A percentile compares a stretch with the other conserved stretches of the same genome.
These are phyloP conservation scores for Fonsecaea pugnacius DNA, from an alignment of 2,329 filamentous ascomycete species.

Conservation along the genomic window DNA sequence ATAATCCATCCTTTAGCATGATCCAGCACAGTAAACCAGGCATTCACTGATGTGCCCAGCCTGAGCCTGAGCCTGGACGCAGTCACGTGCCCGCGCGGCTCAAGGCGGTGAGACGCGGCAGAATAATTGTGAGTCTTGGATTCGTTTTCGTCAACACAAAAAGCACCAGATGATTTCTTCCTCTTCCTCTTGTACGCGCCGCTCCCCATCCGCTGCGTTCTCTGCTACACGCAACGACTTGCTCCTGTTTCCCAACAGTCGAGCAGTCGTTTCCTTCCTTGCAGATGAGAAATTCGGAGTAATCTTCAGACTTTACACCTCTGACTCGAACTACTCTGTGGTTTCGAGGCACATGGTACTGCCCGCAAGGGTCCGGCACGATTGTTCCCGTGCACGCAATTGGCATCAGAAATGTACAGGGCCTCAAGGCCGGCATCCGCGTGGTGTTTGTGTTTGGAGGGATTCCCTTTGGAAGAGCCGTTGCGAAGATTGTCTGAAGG, in stretches of 20 bases:
- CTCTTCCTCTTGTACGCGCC: constrained; percentile 65
- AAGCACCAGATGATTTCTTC: constrained; percentile 26
- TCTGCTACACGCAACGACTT: constrained; percentile 75
- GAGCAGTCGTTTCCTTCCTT: constrained; percentile 38
- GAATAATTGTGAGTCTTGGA: constrained; percentile 14
- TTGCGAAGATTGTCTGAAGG: constrained; percentile 85
- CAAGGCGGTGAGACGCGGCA: constrained; percentile 18
- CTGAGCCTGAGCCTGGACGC: too few species aligned
- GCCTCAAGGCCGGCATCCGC: constrained; percentile 42
- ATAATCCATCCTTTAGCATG: too few species aligned
- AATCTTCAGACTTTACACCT: constrained; percentile 70
- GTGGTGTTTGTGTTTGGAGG: constrained; percentile 37
- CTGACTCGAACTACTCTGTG: constrained; percentile 34
- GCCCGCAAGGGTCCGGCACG: constrained; percentile 85
- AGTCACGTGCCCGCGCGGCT: neutral
- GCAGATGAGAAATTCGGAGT: constrained; percentile 99
- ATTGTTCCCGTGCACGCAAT: constrained; percentile 72
- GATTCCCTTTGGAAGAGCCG: constrained; percentile 81
- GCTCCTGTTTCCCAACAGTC: constrained; percentile 27
- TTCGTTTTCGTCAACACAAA: neutral
- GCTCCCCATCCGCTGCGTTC: constrained; percentile 92
- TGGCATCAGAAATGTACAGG: constrained; percentile 91
- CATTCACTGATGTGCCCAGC: too few species aligned
- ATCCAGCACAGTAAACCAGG: too few species aligned
- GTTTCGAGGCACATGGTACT: constrained; percentile 49